phyloP scores from a whole-genome alignment of 2,329 filamentous ascomycete species.

The Sordariomycetes sp. region DNA sequence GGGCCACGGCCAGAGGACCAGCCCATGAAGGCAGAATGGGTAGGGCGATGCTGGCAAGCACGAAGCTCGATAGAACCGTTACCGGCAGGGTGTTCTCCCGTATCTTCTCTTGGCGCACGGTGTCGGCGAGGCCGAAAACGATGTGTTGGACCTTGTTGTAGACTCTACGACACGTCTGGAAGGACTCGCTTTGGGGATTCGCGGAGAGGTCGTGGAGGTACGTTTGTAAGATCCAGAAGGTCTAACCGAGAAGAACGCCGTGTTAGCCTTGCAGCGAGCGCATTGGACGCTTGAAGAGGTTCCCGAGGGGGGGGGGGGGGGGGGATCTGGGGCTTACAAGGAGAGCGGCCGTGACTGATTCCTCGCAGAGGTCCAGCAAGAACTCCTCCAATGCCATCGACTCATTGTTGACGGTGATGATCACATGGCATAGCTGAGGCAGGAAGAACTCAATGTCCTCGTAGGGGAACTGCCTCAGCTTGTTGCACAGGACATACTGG shows the following conservation, averaged over 20 bases:
- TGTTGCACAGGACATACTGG: slow-evolving; percentile 78
- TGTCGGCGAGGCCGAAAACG: slow-evolving; percentile 66
- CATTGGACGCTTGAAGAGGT: background rate
- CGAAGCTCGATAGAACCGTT: slow-evolving; percentile 67
- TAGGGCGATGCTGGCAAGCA: slow-evolving; percentile 62
- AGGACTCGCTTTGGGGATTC: slow-evolving; percentile 63
- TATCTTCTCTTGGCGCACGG: slow-evolving; percentile 58
- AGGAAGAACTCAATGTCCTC: slow-evolving; percentile 91
- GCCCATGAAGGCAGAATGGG: slow-evolving; percentile 67
- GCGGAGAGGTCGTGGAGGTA: slow-evolving; percentile 70
- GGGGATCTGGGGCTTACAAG: slow-evolving; percentile 55
- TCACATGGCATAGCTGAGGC: slow-evolving; percentile 74
- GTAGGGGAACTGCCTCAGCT: slow-evolving; percentile 79
- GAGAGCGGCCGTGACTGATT: slow-evolving; percentile 73
- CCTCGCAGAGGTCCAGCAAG: slow-evolving; percentile 72
- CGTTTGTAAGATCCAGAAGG: slow-evolving; percentile 83
- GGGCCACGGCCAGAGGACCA: slow-evolving; percentile 68
- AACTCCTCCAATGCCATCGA: slow-evolving; percentile 87
- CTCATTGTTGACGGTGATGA: slow-evolving; percentile 81
- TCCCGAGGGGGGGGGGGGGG: background rate
- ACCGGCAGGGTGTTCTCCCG: slow-evolving; percentile 72
- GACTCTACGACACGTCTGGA: slow-evolving; percentile 70
- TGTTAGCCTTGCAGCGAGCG: slow-evolving; percentile 3
- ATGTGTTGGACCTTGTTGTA: slow-evolving; percentile 86
- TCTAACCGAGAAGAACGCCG: slow-evolving; percentile 32